Evolutionary conservation across 192 early-diverging fungal species (phyloP).

Genomic region (Chytriomyces confervae): DNA sequence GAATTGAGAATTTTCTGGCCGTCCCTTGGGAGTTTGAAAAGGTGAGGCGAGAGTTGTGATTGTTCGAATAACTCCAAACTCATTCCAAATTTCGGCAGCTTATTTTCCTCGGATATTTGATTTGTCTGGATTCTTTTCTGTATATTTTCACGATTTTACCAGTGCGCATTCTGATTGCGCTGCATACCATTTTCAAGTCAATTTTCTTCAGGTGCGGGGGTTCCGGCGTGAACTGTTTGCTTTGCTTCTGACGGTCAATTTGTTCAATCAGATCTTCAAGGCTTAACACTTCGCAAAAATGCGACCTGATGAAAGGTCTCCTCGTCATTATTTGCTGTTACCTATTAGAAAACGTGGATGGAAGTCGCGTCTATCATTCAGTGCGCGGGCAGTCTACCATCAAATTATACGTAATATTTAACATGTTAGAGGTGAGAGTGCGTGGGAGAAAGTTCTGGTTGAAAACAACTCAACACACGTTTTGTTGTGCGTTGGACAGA

Average conservation of each 20-base stretch:
- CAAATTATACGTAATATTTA: constrained; percentile 98
- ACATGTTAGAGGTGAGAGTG: constrained; percentile 79
- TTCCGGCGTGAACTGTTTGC: constrained; percentile 16
- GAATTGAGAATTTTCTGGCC: constrained; percentile 84
- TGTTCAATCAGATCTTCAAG: not conserved
- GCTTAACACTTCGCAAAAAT: constrained; percentile 83
- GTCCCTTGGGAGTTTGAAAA: constrained; percentile 92
- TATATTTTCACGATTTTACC: constrained; percentile 96
- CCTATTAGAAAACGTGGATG: constrained; percentile 80
- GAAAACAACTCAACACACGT: too few species aligned
- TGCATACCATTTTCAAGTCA: constrained; percentile 47
- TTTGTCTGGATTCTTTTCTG: constrained; percentile 94
- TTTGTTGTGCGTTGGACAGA: constrained; percentile 48
- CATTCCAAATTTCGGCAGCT: constrained; percentile 58
- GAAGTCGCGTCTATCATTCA: constrained; percentile 89
- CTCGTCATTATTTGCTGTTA: constrained; percentile 78
- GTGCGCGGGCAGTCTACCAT: constrained; percentile 95
- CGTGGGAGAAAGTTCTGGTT: not conserved
- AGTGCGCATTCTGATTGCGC: constrained; percentile 77
- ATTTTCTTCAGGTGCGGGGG: constrained; percentile 35
- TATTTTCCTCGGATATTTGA: constrained; percentile 86
- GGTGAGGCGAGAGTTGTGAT: constrained; percentile 40
- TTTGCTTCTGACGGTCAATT: not conserved
- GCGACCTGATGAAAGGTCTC: constrained; percentile 87
- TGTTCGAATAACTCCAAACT: constrained; percentile 20